phyloP scores from a whole-genome alignment of 1,284 basidiomycete species.

The Boletellus deceptivus region DNA sequence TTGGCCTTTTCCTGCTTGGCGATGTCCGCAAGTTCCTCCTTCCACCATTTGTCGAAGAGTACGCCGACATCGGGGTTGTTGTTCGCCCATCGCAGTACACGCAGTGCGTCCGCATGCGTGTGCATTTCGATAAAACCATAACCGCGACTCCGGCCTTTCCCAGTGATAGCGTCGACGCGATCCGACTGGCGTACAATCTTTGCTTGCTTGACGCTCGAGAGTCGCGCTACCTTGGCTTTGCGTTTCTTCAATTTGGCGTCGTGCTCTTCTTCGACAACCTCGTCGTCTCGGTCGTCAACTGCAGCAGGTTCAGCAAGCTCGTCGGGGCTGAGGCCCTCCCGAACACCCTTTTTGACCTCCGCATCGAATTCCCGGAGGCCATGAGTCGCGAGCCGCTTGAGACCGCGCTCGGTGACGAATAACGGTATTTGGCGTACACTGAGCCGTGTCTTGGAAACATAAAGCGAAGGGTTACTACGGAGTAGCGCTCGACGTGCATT shows the following conservation, averaged over 20 bases:
- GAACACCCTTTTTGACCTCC: conserved; percentile 69
- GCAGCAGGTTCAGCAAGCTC: conserved; percentile 56
- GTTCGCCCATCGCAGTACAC: conserved; percentile 92
- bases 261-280: conserved; percentile 32
- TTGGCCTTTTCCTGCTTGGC: conserved; percentile 58
- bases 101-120: conserved; percentile 85
- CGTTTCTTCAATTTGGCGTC: conserved; percentile 31
- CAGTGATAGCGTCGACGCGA: conserved; percentile 84
- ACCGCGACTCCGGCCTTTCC: conserved; percentile 84
- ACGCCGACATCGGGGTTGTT: conserved; percentile 70
- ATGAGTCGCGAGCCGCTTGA: conserved; percentile 86
- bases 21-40: conserved; percentile 72
- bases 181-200: conserved; percentile 90
- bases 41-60: conserved; percentile 81
- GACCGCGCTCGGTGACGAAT: conserved; percentile 84
- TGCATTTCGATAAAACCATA: conserved; percentile 96
- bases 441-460: conserved; percentile 91
- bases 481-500: conserved; percentile 78
- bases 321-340: conserved; percentile 67
- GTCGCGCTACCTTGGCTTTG: conserved; percentile 43
- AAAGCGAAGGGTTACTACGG: conserved; percentile 89
- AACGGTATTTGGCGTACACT: conserved; percentile 91
- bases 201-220: conserved; percentile 75
- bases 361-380: conserved; percentile 77
- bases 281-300: conserved; percentile 25